phyloP scores from a whole-genome alignment of 192 early-diverging fungal species.

The Dimargaris cristalligena region DNA sequence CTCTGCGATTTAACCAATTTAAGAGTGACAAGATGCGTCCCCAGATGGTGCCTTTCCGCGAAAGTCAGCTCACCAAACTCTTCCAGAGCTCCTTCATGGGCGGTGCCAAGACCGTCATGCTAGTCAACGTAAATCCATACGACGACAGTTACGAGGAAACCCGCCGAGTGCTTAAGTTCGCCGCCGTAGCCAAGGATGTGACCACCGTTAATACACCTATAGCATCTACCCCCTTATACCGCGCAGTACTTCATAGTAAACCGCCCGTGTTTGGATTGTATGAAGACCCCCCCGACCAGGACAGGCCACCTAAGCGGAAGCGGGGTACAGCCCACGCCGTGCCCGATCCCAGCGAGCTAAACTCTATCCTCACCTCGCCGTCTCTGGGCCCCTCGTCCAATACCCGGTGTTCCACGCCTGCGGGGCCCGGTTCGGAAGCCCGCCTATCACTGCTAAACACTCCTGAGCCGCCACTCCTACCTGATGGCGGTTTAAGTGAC shows the following conservation, averaged over 20 bases:
- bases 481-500: background rate
- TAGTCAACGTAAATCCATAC: slow-evolving; percentile 44
- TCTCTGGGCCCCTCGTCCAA: background rate
- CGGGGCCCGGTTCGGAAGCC: background rate
- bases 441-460: background rate
- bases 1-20: slow-evolving; percentile 33
- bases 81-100: slow-evolving; percentile 44
- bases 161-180: slow-evolving; percentile 42
- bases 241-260: background rate
- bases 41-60: slow-evolving; percentile 42
- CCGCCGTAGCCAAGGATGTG: slow-evolving; percentile 38
- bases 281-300: background rate
- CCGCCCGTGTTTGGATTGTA: slow-evolving; percentile 4
- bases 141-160: slow-evolving; percentile 34
- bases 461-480: no score
- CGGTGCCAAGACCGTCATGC: slow-evolving; percentile 37
- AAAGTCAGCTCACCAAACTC: slow-evolving; percentile 49
- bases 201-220: slow-evolving; percentile 26
- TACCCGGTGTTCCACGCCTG: background rate
- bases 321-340: background rate
- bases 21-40: slow-evolving; percentile 19
- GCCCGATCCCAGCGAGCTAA: background rate
- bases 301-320: slow-evolving; percentile 11
- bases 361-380: background rate
- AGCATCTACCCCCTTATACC: slow-evolving; percentile 11